Base-by-base conservation (phyloP, 768 basidiomycete species). In the Pulveroboletus sp. region DNA sequence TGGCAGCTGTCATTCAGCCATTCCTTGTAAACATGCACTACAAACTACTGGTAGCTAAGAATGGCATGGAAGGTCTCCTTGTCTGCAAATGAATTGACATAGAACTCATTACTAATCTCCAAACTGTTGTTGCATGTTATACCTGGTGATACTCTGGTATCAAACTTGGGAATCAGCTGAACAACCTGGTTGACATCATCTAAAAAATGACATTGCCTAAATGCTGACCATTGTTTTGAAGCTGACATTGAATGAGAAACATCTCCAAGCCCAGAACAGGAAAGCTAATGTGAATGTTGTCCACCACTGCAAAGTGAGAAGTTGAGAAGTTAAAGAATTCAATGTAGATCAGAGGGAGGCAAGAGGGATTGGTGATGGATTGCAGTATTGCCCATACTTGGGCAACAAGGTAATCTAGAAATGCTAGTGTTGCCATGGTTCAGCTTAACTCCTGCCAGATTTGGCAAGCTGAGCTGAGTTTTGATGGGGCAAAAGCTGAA, bases 301-400 rank as follows among this genome's bases (percentile, higher is more conserved):
- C 2, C 2, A 27, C 16, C 4, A 27, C 17, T 6, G 5, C 5
- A 5, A 26, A 41, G 16, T 41, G 40, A 11, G 4, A 2, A 5
- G 19, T 42, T 0, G 13, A 30, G 17, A 42, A 42, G 17, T 42
- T 42, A 13, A 42, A 42, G 17, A 42, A 42, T 10, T 42, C 27
- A 3, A 9, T 5, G 9, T 27, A 41, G 4, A 41, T 8, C 5
- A 41, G 7, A 13, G 17, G 26, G 0, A 5, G 16, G 10, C 17
- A 14, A 38, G 31, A 29, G 16, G 30, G 16, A 9, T 29, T 2
- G 3, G 43, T 31, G 24, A 43, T 9, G 16, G 49, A 49, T 19
- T 50, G 43, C 3, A 53, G 13, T 1, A 53, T 50, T 6, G 43
- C 35, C 14, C 10, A 6, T 2, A 53, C 43, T 26, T 53, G 52